These are phyloP conservation scores for Lactarius tabidus DNA, from an alignment of 768 basidiomycete genomes.

Conservation along the genomic window DNA sequence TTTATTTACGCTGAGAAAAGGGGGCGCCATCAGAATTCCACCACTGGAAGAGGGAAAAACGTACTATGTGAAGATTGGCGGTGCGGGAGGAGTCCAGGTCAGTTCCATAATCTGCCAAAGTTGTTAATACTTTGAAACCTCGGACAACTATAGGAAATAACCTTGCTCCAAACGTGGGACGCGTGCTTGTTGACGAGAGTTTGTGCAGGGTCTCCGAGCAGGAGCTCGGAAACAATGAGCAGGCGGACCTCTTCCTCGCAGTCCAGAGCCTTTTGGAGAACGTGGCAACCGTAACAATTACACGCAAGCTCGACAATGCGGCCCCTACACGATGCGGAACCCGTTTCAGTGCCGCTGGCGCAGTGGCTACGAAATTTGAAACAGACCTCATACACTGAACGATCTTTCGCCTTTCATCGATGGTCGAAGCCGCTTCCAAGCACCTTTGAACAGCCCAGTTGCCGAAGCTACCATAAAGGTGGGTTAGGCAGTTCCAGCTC, in stretches of 20 bases:
- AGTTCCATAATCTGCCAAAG: conserved; percentile 75
- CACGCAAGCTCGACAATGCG: conserved; percentile 83
- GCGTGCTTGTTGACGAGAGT: conserved; percentile 89
- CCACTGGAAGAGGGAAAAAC: conserved; percentile 30
- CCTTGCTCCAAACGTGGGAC: conserved; percentile 91
- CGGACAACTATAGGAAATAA: conserved; percentile 28
- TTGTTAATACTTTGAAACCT: conserved; percentile 11
- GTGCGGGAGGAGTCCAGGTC: conserved; percentile 81
- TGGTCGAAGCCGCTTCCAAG: conserved; percentile 70
- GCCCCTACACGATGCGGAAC: conserved; percentile 43
- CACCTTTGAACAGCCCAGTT: conserved; percentile 92
- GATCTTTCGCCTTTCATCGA: conserved; percentile 75
- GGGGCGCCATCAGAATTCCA: conserved; percentile 1
- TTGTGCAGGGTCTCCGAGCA: conserved; percentile 79
- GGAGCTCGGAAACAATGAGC: conserved; percentile 78
- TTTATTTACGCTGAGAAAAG: conserved; percentile 65
- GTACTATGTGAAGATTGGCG: conserved; percentile 84
- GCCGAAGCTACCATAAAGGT: conserved; percentile 56
- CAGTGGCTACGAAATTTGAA: neutral
- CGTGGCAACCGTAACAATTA: conserved; percentile 87
- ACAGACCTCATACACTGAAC: conserved; percentile 80
- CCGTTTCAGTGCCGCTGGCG: neutral
- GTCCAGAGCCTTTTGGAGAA: conserved; percentile 84
- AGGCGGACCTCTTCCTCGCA: conserved; percentile 85
- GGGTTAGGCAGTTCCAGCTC: neutral